Evolutionary conservation across 2,329 filamentous ascomycete species (phyloP).

Genomic region (Ceratocystis albifundus): DNA sequence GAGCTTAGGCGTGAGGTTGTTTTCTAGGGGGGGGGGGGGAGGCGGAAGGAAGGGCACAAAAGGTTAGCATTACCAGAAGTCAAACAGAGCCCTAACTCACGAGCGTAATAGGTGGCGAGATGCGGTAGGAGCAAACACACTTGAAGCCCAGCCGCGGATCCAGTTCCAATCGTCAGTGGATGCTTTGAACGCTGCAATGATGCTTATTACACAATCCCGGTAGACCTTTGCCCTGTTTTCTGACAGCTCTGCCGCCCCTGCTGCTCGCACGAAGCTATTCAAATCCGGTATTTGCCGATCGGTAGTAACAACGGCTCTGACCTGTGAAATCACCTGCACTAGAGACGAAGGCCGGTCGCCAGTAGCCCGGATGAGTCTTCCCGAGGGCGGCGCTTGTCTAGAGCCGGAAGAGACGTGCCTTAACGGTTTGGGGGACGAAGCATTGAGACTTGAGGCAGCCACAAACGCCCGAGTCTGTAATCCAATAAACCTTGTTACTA

Average conservation of each 20-base stretch:
- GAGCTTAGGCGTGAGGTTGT: neutral
- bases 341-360: neutral
- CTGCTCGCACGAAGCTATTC: slow-evolving; percentile 13
- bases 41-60: no score
- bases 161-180: slow-evolving; percentile 17
- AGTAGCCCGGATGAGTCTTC: neutral
- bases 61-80: neutral
- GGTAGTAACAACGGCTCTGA: slow-evolving; percentile 3
- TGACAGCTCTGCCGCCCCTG: neutral
- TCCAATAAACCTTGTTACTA: neutral
- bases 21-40: no score
- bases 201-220: slow-evolving; percentile 9
- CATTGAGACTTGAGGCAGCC: neutral
- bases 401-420: no score
- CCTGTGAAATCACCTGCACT: neutral
- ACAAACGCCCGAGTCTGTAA: neutral
- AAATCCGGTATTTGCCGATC: slow-evolving; percentile 11
- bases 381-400: neutral
- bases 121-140: slow-evolving; percentile 5
- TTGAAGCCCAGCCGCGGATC: slow-evolving; percentile 14
- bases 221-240: slow-evolving; percentile 17
- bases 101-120: neutral
- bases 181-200: slow-evolving; percentile 14
- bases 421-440: neutral
- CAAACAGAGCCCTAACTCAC: no score